Evolutionary conservation across 768 basidiomycete genomes (phyloP), one percentile per base, ranked within the genome.

Genomic region (Termitomyces sp.): DNA sequence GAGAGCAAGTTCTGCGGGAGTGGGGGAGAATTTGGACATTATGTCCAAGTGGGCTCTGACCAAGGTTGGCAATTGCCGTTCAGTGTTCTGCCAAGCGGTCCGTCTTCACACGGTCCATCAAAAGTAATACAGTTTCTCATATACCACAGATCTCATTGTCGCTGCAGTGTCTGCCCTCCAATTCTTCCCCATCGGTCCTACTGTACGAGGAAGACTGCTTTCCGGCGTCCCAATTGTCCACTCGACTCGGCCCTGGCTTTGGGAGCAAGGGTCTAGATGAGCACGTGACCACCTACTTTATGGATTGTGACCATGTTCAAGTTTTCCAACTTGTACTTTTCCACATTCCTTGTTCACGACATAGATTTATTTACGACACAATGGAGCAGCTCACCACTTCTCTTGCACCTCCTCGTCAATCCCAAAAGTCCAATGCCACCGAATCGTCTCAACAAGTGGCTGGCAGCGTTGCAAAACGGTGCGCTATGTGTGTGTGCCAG

Each of bases 391-490:
- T 89, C 65, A 81, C 82, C 3, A 75, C 85, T 19, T 83, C 88
- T 44, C 79, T 85, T 21, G 85, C 77, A 3, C 82, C 87, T 41
- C 72, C 84, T 43, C 79, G 86, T 65, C 68, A 79, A 2, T 67
- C 83, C 12, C 74, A 76, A 60, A 92, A 92, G 70, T 73, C 84
- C 4, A 73, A 79, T 46, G 75, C 80, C 1, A 59, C 84, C 6
- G 79, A 82, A 7, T 68, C 83, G 4, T 68, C 81, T 32, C 74
- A 77, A 40, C 87, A 86, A 63, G 78, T 76, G 31, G 82, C 83
- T 10, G 89, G 90, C 43, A 92, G 89, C 64, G 91, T 92, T 47
- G 87, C 90, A 32, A 93, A 93, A 81, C 84, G 91, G 91, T 90
- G 53, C 14, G 75, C 44, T 50, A 55, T 41, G 47, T 32, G 51